Percentiles rank a stretch among this genome's conserved stretches.
phyloP scores from a whole-genome alignment of 2,329 filamentous ascomycete genomes.

The Domatiomyces catenatus region DNA sequence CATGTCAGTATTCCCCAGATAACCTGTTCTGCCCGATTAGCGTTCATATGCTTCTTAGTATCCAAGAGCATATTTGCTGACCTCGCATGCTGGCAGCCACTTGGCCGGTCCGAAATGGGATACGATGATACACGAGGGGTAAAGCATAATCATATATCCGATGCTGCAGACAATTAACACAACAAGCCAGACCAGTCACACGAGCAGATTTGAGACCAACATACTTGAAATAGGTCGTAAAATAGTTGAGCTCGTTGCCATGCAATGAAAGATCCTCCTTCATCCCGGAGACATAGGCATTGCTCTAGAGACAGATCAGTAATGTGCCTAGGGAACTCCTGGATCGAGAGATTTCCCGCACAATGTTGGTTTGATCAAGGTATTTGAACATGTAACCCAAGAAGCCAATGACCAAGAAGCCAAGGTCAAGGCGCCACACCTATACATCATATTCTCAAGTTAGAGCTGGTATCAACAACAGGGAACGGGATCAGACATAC shows the following conservation, averaged over 20 bases:
- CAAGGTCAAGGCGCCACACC: background rate
- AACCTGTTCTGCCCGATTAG: too few species aligned
- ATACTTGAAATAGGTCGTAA: constrained; percentile 26
- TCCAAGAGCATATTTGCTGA: constrained; percentile 3
- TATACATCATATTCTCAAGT: too few species aligned
- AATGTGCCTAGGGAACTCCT: background rate
- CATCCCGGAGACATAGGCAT: constrained; percentile 15
- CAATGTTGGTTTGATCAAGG: background rate
- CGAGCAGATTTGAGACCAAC: too few species aligned
- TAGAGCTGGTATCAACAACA: too few species aligned
- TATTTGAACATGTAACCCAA: background rate
- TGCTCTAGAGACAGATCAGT: background rate
- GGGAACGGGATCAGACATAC: background rate
- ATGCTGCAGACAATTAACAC: constrained; percentile 5
- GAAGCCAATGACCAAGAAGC: background rate
- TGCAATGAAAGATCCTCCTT: constrained; percentile 35
- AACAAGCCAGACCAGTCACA: too few species aligned
- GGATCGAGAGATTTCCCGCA: too few species aligned
- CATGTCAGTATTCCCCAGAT: constrained; percentile 24
- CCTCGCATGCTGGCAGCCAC: constrained; percentile 20
- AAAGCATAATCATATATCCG: constrained; percentile 27
- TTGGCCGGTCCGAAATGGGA: constrained; percentile 21
- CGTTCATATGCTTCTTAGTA: too few species aligned
- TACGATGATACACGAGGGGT: constrained; percentile 27
- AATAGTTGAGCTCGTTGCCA: constrained; percentile 36